Evolutionary conservation across 768 basidiomycete genomes (phyloP), one percentile per base, ranked within the genome.

Genomic region (Tricholoma furcatifolium): DNA sequence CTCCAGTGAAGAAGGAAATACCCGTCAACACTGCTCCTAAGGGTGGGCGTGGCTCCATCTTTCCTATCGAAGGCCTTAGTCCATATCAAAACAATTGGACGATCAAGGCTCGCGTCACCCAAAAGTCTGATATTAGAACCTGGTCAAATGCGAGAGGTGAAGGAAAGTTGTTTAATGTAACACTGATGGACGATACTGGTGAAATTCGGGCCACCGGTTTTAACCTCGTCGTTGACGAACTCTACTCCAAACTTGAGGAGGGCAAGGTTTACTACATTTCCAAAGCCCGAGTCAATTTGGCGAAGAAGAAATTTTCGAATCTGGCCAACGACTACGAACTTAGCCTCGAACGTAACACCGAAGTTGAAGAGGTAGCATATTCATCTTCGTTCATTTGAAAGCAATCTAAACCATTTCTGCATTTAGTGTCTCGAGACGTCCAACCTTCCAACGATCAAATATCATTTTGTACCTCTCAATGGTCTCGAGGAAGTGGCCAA

Each of bases 61-160:
- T 86, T 68, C 96, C 95, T 2, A 98, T 99, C 58, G 96, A 97
- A 65, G 89, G 86, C 5, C 80, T 98, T 41, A 94, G 90, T 64
- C 96, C 96, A 8, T 98, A 98, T 62, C 93, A 97, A 70, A 98
- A 96, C 74, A 92, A 92, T 69, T 99, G 97, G 97, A 94, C 91
- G 9, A 96, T 98, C 77, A 94, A 93, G 67, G 96, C 92, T 24
- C 87, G 92, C 38, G 92, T 98, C 44, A 89, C 85, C 11, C 82
- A 89, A 56, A 98, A 96, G 68, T 83, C 83, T 1, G 97, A 98
- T 0, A 84, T 98, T 63, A 87, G 82, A 60, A 81, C 82, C n/a
- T 99, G 88, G 83, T 87, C 89, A 3, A 98, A 96, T 67, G 74
- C 79, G 54, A 78, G 84, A 10, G 97, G 97, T 30, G 97, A 98